Conservation (phyloP, 164 flowering plant genomes). For the Cinnamomum micranthum region DNA sequence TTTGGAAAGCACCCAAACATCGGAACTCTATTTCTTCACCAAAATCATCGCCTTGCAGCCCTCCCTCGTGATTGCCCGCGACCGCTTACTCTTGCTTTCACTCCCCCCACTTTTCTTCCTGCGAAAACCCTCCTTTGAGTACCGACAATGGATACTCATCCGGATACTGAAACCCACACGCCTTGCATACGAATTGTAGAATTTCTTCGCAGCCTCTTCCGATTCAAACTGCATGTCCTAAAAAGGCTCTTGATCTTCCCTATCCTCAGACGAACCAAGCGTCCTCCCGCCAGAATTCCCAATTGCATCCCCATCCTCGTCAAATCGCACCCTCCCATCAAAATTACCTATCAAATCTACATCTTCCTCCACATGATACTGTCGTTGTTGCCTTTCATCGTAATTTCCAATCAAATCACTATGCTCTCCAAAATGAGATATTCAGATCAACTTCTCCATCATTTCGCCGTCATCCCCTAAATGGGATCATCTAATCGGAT, state of each 20-base stretch:
- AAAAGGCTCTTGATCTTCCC: constrained; percentile 4
- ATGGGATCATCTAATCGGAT: not conserved
- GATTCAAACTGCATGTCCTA: constrained; percentile 5
- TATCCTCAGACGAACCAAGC: not conserved
- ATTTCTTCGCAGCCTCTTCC: constrained; percentile 10
- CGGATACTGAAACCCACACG: constrained; percentile 15
- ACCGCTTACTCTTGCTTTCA: constrained; percentile 1
- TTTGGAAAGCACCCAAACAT: constrained; percentile 4
- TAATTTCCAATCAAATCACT: not conserved
- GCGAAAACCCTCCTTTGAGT: not conserved
- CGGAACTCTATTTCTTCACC: not conserved
- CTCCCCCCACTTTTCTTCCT: not conserved
- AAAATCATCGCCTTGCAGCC: constrained; percentile 13
- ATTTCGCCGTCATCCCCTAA: not conserved
- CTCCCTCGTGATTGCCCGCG: constrained; percentile 3
- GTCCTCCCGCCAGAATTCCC: constrained; percentile 12
- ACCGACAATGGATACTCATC: constrained; percentile 1
- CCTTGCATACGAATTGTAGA: constrained; percentile 11
- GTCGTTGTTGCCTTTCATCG: not conserved
- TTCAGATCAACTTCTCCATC: not conserved
- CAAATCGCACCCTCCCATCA: not conserved
- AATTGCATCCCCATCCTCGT: constrained; percentile 8
- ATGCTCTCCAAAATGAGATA: not conserved
- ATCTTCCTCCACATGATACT: not conserved
- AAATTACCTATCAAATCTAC: not conserved